Base-by-base conservation (phyloP, 805 yeast species). In the Cyberlindnera euphorbiiphila region DNA sequence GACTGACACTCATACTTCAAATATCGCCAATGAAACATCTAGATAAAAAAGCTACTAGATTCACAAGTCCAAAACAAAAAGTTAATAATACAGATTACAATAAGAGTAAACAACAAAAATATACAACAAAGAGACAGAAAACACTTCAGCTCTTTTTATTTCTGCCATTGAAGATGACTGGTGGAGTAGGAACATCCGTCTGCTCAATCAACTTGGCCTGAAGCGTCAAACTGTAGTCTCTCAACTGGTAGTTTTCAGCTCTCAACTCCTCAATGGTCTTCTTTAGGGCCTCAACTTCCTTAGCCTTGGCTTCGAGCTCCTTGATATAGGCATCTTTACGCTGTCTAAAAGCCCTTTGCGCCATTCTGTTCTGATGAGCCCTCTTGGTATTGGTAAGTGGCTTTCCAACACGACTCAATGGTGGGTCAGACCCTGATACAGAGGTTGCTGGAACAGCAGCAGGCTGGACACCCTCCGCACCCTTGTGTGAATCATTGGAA, bases 281-380 rank as follows among this genome's bases (percentile, higher is more conserved):
- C 53, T 76, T 74, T 49, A 85, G 65, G n/a, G 65, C 66, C 45
- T 76, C 76, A 41, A 76, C 77, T 50, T 79, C 80, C 31, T 70
- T 67, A 9, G 85, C 84, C 54, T 80, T 78, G 25, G 66, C 60
- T 62, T 89, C 96, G 40, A 89, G 68, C 33, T 86, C 91, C 59
- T 79, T 82, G 47, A 89, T 78, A 53, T 86, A 81, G 41, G 76
- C 72, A 53, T 88, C 95, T 56, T 85, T 81, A 43, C 96, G 72
- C 56, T 78, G 80, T 56, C 97, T 74, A 64, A 88, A 89, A 8
- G 96, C 95, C 49, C 85, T 76, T 64, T 89, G 97, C 5, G 97
- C 96, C 43, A 77, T 80, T 54, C 97, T 70, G 66, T 89, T 89
- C 62, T 89, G 97, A 8, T 82, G 88, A 2, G 96, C 96, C 46